Percentiles rank a stretch among this genome's conserved stretches.
These are phyloP conservation scores for Paradendryphiella salina DNA, from an alignment of 2,329 filamentous ascomycete species.

Conservation along the genomic window DNA sequence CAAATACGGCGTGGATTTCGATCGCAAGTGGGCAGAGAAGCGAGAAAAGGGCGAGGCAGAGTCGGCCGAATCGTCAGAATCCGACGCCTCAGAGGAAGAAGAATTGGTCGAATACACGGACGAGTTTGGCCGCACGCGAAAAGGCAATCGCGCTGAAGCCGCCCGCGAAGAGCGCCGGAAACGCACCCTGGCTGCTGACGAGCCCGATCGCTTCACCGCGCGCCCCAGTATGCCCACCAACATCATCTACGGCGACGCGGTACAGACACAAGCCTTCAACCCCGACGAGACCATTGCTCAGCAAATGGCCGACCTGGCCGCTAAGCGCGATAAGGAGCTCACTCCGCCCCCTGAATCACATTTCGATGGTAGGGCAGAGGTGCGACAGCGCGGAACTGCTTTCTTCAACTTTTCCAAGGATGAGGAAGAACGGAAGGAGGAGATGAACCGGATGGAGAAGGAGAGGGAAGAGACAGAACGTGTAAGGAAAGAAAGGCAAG, in stretches of 20 bases:
- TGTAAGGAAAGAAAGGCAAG: conserved; percentile 52
- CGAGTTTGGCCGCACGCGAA: conserved; percentile 84
- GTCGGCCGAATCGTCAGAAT: conserved; percentile 47
- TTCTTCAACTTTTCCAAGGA: conserved; percentile 90
- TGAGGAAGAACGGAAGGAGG: conserved; percentile 64
- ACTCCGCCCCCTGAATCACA: conserved; percentile 81
- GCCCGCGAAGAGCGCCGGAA: conserved; percentile 64
- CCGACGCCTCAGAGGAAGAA: conserved; percentile 47
- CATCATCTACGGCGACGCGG: conserved; percentile 81
- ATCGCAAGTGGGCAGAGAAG: conserved; percentile 87
- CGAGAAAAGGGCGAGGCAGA: conserved; percentile 52
- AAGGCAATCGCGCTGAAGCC: conserved; percentile 70
- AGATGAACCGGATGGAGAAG: conserved; percentile 75
- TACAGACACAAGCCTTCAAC: conserved; percentile 83
- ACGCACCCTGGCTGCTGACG: conserved; percentile 59
- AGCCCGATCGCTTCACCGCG: conserved; percentile 70
- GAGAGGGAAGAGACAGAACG: conserved; percentile 71
- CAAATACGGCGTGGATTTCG: conserved; percentile 82
- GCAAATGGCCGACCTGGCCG: conserved; percentile 77
- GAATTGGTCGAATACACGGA: conserved; percentile 86
- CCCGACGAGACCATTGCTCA: conserved; percentile 66
- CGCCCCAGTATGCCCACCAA: conserved; percentile 67
- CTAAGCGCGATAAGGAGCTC: conserved; percentile 74
- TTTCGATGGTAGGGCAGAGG: conserved; percentile 83
- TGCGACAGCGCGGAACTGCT: conserved; percentile 83